These are phyloP conservation scores for Collybia nuda DNA, from an alignment of 768 basidiomycete species.

Conservation along the genomic window DNA sequence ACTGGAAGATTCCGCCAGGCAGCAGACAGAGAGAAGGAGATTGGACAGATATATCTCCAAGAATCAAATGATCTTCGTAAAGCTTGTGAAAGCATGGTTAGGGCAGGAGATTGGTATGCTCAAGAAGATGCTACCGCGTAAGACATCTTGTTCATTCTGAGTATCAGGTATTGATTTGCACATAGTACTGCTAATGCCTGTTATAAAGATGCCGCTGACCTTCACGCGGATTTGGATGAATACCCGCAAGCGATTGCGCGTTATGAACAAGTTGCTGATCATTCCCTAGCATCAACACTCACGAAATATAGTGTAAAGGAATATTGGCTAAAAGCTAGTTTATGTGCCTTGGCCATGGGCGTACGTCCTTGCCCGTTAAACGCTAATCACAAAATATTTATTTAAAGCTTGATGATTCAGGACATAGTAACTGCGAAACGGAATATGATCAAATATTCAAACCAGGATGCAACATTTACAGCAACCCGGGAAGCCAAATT, in stretches of 20 bases:
- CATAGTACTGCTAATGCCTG: constrained; percentile 91
- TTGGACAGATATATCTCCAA: constrained; percentile 90
- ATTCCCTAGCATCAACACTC: constrained; percentile 74
- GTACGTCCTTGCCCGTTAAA: constrained; percentile 44
- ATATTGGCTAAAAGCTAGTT: constrained; percentile 85
- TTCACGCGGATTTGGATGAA: constrained; percentile 87
- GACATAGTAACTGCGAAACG: constrained; percentile 83
- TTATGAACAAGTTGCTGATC: constrained; percentile 88
- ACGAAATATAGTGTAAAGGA: constrained; percentile 99
- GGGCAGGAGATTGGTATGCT: constrained; percentile 97
- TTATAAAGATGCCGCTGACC: constrained; percentile 95
- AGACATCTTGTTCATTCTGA: constrained; percentile 24
- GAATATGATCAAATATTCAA: constrained; percentile 73
- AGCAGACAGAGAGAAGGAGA: constrained; percentile 97
- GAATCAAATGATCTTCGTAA: constrained; percentile 76
- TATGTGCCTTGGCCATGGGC: constrained; percentile 87
- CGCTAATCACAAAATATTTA: neutral
- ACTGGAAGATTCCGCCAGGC: constrained; percentile 94
- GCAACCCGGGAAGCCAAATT: constrained; percentile 95
- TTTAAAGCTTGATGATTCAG: constrained; percentile 36
- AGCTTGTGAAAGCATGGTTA: constrained; percentile 88
- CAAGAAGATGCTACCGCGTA: constrained; percentile 97
- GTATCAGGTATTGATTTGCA: neutral
- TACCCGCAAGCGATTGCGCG: constrained; percentile 82
- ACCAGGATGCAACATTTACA: constrained; percentile 82